Percentiles rank a stretch among this genome's conserved stretches.
Conservation (phyloP, 306 rosid species). For the Dryas drummondii region DNA sequence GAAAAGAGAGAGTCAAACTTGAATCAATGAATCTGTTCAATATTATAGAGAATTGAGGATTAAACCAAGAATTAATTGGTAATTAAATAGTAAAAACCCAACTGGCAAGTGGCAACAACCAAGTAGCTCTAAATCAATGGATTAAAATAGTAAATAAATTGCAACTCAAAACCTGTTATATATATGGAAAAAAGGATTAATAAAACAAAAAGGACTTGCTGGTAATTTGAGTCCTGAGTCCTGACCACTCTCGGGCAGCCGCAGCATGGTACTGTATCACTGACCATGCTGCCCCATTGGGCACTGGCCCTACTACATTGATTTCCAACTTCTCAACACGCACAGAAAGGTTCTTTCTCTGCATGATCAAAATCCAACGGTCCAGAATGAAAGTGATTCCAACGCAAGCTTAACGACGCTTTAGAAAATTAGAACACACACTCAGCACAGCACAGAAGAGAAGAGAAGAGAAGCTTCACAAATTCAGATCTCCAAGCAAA, state of each 20-base stretch:
- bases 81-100: no score
- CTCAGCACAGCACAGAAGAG: neutral
- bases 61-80: no score
- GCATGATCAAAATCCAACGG: slow-evolving; percentile 25
- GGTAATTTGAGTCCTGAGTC: no score
- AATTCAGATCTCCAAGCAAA: slow-evolving; percentile 12
- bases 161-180: no score
- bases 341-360: neutral
- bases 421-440: neutral
- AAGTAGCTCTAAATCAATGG: no score
- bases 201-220: no score
- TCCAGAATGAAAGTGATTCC: slow-evolving; percentile 14
- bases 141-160: no score
- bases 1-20: no score
- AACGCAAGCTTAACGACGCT: slow-evolving; percentile 24
- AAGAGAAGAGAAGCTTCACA: neutral
- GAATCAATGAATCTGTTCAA: no score
- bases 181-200: no score
- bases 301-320: neutral
- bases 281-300: slow-evolving; percentile 22
- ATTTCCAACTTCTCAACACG: neutral
- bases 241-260: slow-evolving; percentile 7
- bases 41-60: no score
- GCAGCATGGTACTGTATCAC: neutral
- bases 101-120: no score